phyloP scores from a whole-genome alignment of 2,329 filamentous ascomycete genomes.

The Cladosporium sp. region DNA sequence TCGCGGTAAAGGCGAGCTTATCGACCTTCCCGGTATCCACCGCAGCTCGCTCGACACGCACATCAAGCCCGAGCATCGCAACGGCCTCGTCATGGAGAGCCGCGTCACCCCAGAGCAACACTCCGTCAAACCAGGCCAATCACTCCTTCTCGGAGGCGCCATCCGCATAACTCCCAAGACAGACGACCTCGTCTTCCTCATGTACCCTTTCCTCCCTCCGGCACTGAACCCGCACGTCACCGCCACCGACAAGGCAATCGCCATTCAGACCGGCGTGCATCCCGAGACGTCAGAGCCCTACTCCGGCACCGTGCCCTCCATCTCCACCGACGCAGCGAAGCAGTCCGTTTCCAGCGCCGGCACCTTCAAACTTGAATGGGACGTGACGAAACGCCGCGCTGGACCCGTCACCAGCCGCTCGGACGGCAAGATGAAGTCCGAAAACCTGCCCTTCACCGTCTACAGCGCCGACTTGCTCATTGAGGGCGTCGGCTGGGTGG shows the following conservation, averaged over 20 bases:
- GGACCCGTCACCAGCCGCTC: constrained; percentile 61
- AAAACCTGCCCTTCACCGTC: constrained; percentile 70
- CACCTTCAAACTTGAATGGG: constrained; percentile 65
- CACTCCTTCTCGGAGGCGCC: constrained; percentile 71
- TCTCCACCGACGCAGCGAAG: constrained; percentile 41
- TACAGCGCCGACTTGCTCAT: constrained; percentile 78
- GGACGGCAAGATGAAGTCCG: constrained; percentile 57
- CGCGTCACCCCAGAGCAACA: constrained; percentile 68
- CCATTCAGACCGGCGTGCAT: constrained; percentile 52
- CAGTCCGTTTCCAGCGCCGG: constrained; percentile 56
- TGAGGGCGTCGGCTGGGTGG: constrained; percentile 90
- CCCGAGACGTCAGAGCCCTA: constrained; percentile 46
- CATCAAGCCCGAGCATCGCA: constrained; percentile 60
- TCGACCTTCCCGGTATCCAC: constrained; percentile 82
- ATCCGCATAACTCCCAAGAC: constrained; percentile 77
- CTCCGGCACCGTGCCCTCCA: constrained; percentile 53
- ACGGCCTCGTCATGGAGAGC: constrained; percentile 69
- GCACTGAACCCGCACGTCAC: constrained; percentile 66
- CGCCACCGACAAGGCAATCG: constrained; percentile 69
- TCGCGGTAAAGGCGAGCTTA: constrained; percentile 76
- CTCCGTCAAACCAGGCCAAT: constrained; percentile 68
- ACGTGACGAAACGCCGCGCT: constrained; percentile 74
- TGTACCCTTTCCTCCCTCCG: constrained; percentile 75
- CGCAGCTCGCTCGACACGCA: constrained; percentile 66
- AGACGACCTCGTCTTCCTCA: constrained; percentile 60